Evolutionary conservation across 83 land plant species (phyloP).

Genomic region (Picea mariana): DNA sequence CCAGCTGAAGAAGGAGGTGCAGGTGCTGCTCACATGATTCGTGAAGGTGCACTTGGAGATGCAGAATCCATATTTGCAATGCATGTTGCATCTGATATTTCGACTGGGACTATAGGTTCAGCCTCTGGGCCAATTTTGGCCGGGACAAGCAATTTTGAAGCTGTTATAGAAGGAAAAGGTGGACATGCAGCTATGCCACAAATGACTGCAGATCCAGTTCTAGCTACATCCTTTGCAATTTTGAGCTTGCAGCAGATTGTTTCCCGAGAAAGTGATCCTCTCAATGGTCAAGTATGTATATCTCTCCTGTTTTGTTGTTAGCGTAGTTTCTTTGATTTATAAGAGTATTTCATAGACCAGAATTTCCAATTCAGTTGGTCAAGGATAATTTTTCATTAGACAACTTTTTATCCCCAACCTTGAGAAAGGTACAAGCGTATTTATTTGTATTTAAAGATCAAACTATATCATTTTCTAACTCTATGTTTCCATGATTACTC

Average conservation of each 20-base stretch:
- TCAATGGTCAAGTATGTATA: slow-evolving; percentile 46
- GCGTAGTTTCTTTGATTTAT: too few relatives aligned
- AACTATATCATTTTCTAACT: too few relatives aligned
- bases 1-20: slow-evolving; percentile 77
- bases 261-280: slow-evolving; percentile 77
- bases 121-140: slow-evolving; percentile 53
- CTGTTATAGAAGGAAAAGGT: slow-evolving; percentile 49
- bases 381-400: too few relatives aligned
- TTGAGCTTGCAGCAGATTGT: slow-evolving; percentile 62
- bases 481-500: too few relatives aligned
- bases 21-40: slow-evolving; percentile 58
- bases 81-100: slow-evolving; percentile 40
- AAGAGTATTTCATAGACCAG: too few relatives aligned
- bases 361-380: too few relatives aligned
- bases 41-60: slow-evolving; percentile 58
- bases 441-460: too few relatives aligned
- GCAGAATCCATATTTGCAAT: slow-evolving; percentile 56
- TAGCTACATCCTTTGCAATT: slow-evolving; percentile 55
- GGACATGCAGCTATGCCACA: slow-evolving; percentile 71
- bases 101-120: slow-evolving; percentile 43
- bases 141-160: slow-evolving; percentile 46
- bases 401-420: too few relatives aligned
- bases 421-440: too few relatives aligned
- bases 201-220: slow-evolving; percentile 44
- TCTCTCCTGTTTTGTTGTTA: neutral